These are phyloP conservation scores for Houttuynia cordata DNA, from an alignment of 164 flowering plant genomes.

Conservation along the genomic window DNA sequence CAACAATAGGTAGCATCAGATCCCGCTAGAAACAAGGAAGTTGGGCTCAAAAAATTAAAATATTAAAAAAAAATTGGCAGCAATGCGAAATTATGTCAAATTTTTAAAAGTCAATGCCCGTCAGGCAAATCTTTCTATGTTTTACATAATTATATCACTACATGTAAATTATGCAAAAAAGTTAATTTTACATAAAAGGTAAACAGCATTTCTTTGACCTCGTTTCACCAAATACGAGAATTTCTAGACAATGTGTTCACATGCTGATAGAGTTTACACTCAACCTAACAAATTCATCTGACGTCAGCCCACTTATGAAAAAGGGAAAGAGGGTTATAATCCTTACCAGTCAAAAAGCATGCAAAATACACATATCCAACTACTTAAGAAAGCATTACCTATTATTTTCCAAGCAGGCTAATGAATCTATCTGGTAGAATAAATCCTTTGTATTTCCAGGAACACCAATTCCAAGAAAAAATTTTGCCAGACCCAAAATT, in stretches of 20 bases:
- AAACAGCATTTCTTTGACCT: too few species aligned
- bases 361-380: slow-evolving; percentile 7
- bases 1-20: slow-evolving; percentile 2
- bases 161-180: too few species aligned
- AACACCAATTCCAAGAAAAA: slow-evolving; percentile 76
- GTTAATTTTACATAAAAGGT: too few species aligned
- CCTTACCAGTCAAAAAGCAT: background rate
- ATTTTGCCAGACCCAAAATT: slow-evolving; percentile 78
- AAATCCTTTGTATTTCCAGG: slow-evolving; percentile 77
- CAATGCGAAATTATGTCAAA: too few species aligned
- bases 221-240: too few species aligned
- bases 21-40: background rate
- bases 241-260: too few species aligned
- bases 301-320: background rate
- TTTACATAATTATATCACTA: too few species aligned
- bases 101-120: too few species aligned
- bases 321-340: background rate
- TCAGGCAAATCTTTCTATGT: too few species aligned
- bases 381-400: slow-evolving; percentile 20
- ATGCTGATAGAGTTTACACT: too few species aligned
- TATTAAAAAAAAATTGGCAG: too few species aligned
- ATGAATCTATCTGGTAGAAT: slow-evolving; percentile 68
- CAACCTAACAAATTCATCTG: too few species aligned
- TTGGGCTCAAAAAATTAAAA: background rate
- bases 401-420: slow-evolving; percentile 65